Evolutionary conservation across 1,284 basidiomycete species (phyloP).

Genomic region (Leccinum fallax): DNA sequence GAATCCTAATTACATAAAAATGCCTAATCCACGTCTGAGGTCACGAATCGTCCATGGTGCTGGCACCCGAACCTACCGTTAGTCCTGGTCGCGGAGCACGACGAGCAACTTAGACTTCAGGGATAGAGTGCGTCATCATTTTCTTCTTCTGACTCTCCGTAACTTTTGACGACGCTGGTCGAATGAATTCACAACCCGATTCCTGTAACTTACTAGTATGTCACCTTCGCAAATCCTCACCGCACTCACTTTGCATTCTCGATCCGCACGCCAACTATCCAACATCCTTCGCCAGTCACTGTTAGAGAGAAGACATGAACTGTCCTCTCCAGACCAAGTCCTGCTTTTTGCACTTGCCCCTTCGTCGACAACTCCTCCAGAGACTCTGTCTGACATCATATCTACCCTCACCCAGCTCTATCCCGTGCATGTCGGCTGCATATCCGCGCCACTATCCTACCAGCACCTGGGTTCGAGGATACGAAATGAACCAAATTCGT

Average conservation of each 20-base stretch:
- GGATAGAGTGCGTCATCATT: background rate
- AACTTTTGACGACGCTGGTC: background rate
- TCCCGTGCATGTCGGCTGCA: constrained; percentile 55
- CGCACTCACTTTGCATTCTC: constrained; percentile 20
- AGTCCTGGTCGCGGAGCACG: background rate
- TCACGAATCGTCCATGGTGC: too few species aligned
- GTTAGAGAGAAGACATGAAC: background rate
- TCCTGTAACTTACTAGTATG: background rate
- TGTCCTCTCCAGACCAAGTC: constrained; percentile 10
- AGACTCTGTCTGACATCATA: constrained; percentile 47
- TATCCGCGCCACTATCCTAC: constrained; percentile 50
- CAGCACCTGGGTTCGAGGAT: constrained; percentile 8
- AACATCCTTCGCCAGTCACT: constrained; percentile 13
- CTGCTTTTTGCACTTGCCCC: constrained; percentile 56
- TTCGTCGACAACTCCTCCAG: constrained; percentile 35
- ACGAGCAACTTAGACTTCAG: background rate
- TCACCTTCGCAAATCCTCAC: constrained; percentile 17
- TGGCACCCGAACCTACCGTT: background rate
- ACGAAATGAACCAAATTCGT: constrained; percentile 39
- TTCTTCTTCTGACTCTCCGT: background rate
- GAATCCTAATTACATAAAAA: too few species aligned
- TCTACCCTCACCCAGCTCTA: constrained; percentile 45
- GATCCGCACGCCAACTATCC: constrained; percentile 24
- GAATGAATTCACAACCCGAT: constrained; percentile 5
- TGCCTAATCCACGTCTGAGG: too few species aligned